Percentiles rank a stretch among this genome's conserved stretches.
Conservation (phyloP, 2,329 filamentous ascomycete genomes). For the Fusarium mexicanum region DNA sequence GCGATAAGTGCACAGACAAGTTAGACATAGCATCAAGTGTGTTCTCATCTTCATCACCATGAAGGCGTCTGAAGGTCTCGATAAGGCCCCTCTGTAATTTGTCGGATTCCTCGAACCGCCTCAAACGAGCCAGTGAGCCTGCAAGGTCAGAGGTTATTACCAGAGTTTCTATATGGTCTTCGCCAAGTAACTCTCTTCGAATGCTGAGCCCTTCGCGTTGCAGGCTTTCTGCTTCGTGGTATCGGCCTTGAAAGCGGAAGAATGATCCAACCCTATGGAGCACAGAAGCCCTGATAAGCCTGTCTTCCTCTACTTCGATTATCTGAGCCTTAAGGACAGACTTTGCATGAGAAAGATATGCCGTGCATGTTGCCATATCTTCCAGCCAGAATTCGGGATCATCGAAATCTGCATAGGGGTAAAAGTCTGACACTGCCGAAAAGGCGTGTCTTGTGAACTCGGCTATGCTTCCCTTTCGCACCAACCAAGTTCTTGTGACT, state of each 20-base stretch:
- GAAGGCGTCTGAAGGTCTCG: neutral
- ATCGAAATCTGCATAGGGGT: slow-evolving; percentile 34
- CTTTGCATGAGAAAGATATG: slow-evolving; percentile 37
- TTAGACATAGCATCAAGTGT: neutral
- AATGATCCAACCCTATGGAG: slow-evolving; percentile 9
- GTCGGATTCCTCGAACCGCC: neutral
- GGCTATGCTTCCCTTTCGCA: neutral
- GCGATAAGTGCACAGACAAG: neutral
- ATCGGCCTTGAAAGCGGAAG: neutral
- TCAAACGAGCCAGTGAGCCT: accelerated
- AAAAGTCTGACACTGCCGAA: slow-evolving; percentile 21
- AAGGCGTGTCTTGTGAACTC: slow-evolving; percentile 38
- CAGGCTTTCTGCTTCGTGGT: neutral
- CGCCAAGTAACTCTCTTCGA: neutral
- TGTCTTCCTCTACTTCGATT: slow-evolving; percentile 15
- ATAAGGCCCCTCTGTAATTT: accelerated
- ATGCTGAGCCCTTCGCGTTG: neutral
- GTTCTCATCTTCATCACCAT: neutral
- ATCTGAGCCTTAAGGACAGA: slow-evolving; percentile 27
- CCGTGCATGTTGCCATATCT: too few species aligned
- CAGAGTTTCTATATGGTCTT: neutral
- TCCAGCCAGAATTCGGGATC: neutral
- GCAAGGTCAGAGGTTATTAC: slow-evolving; percentile 4
- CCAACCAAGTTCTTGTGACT: slow-evolving; percentile 45
- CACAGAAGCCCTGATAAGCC: slow-evolving; percentile 8